Percentiles rank a stretch among this genome's conserved stretches.
Evolutionary conservation across 345 rosid genomes (phyloP).

Genomic region (rapeseed (Brassica napus)): Da-Ae NC_063450.1:53309501-53310000

Average conservation of each 20-base stretch:
- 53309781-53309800: slow-evolving; percentile 42
- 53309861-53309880: slow-evolving; percentile 78
- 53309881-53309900: slow-evolving; percentile 76
- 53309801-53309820: slow-evolving; percentile 30
- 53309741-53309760: slow-evolving; percentile 14
- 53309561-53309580: too few relatives aligned
- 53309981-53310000: background rate
- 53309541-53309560: too few relatives aligned
- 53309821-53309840: slow-evolving; percentile 43
- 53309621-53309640: slow-evolving; percentile 12
- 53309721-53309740: slow-evolving; percentile 31
- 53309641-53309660: background rate
- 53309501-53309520: too few relatives aligned
- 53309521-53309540: too few relatives aligned
- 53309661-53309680: slow-evolving; percentile 40
- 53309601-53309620: slow-evolving; percentile 42
- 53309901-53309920: slow-evolving; percentile 71
- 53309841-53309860: slow-evolving; percentile 61
- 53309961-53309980: slow-evolving; percentile 82
- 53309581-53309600: background rate
- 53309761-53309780: slow-evolving; percentile 25
- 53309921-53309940: slow-evolving; percentile 85
- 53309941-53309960: slow-evolving; percentile 84
- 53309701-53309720: slow-evolving; percentile 38
- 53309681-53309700: slow-evolving; percentile 48